phyloP scores from a whole-genome alignment of 2,329 filamentous ascomycete species.

The Colletotrichum phormii region DNA sequence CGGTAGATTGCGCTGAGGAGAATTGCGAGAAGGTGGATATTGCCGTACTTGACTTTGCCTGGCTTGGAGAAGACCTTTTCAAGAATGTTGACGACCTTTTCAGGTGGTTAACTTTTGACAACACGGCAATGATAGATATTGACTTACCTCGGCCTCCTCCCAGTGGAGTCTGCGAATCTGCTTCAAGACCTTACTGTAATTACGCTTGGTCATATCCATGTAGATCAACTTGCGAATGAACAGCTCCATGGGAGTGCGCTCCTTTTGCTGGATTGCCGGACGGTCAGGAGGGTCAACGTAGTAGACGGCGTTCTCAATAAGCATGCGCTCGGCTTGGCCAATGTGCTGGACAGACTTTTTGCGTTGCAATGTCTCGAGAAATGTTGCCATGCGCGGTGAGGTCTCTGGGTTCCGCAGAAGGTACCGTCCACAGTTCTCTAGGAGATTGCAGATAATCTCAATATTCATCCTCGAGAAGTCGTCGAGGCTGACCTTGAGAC shows the following conservation, averaged over 20 bases:
- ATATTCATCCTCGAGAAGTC: constrained; percentile 99
- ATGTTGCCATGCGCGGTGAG: constrained; percentile 90
- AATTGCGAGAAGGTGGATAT: constrained; percentile 92
- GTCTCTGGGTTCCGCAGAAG: constrained; percentile 93
- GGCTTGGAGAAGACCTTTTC: constrained; percentile 96
- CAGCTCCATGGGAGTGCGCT: constrained; percentile 90
- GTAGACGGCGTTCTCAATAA: constrained; percentile 98
- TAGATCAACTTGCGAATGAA: constrained; percentile 96
- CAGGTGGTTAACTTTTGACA: neutral
- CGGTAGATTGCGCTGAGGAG: constrained; percentile 89
- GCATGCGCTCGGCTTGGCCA: constrained; percentile 95
- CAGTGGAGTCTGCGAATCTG: constrained; percentile 96
- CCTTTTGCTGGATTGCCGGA: constrained; percentile 95
- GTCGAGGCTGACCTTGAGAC: constrained; percentile 95
- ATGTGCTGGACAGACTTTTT: constrained; percentile 97
- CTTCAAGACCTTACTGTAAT: constrained; percentile 92
- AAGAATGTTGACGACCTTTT: constrained; percentile 75
- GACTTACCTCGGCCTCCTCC: constrained; percentile 86
- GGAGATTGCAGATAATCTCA: constrained; percentile 94
- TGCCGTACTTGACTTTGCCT: constrained; percentile 97
- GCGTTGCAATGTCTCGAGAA: constrained; percentile 92
- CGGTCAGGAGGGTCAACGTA: constrained; percentile 96
- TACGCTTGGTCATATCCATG: constrained; percentile 91
- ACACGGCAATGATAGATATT: neutral
- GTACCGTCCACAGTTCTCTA: constrained; percentile 97